phyloP scores from a whole-genome alignment of 164 flowering plant genomes.

The Vitis labrusca region DNA sequence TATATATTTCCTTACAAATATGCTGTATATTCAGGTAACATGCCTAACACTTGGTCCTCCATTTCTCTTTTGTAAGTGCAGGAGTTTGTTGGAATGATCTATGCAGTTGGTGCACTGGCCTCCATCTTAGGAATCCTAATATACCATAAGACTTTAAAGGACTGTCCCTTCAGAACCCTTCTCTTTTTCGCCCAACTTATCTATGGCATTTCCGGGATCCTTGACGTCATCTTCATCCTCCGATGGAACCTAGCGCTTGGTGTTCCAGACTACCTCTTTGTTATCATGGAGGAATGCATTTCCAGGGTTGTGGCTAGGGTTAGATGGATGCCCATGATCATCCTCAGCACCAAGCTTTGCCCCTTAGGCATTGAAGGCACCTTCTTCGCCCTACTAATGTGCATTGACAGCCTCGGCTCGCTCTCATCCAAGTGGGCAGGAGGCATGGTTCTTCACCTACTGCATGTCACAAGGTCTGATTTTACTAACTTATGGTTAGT shows the following conservation, averaged over 20 bases:
- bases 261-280: slow-evolving; percentile 66
- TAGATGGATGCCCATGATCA: slow-evolving; percentile 78
- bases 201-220: slow-evolving; percentile 55
- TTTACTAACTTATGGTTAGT: slow-evolving; percentile 65
- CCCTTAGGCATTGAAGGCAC: slow-evolving; percentile 80
- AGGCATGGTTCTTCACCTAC: slow-evolving; percentile 55
- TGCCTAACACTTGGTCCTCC: no score
- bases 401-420: slow-evolving; percentile 65
- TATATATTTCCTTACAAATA: no score
- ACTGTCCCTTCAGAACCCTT: slow-evolving; percentile 53
- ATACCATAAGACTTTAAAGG: slow-evolving; percentile 61
- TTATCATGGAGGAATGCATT: slow-evolving; percentile 50
- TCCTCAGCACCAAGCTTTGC: slow-evolving; percentile 62
- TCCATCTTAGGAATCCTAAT: slow-evolving; percentile 63
- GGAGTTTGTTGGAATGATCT: slow-evolving; percentile 73
- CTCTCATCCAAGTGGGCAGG: slow-evolving; percentile 62
- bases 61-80: slow-evolving; percentile 17
- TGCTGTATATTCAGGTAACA: no score
- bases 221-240: slow-evolving; percentile 59
- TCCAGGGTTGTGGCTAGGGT: slow-evolving; percentile 40
- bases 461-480: slow-evolving; percentile 64
- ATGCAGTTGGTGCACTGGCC: slow-evolving; percentile 70
- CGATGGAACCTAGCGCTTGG: slow-evolving; percentile 62
- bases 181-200: slow-evolving; percentile 63
- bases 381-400: slow-evolving; percentile 77